Evolutionary conservation across 352 stramenopile genomes (phyloP), one percentile per base, ranked within the genome.

Genomic region (Phytophthora sansomeana): DNA sequence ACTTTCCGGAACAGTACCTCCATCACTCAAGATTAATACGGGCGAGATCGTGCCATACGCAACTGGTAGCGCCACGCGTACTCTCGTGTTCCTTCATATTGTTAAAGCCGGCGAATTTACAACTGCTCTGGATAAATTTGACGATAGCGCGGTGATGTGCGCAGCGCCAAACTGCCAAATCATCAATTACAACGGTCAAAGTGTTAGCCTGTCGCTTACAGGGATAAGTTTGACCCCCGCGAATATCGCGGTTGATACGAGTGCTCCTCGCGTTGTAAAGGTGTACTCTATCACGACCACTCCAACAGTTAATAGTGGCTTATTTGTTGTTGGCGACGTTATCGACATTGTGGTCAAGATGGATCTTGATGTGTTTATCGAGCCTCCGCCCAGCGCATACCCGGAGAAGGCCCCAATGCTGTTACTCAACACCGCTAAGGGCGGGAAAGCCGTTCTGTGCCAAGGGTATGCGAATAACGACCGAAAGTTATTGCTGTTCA

Each of bases 291-390:
- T 83, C 36, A 95, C 85, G 7, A 48, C 63, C 3, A 70, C 81
- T 6, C 62, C 83, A 3, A 73, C 58, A 0, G 75, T 93, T 33
- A 96, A 96, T 30, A 62, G 48, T 11, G 80, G 83, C 16, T 59
- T 67, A 11, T 96, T 96, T 63, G 84, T 93, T 26, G 83, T 93
- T 14, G 88, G 88, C 10, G 88, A 96, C 44, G 59, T 83, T 16
- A 89, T 96, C 41, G 74, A 95, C 7, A 90, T 96, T 43, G 66
- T 96, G 29, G 74, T 96, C 1, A 69, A 91, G 42, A 92, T 91
- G 81, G 87, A 78, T 54, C 56, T 77, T 10, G 78, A 86, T 6
- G 88, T 96, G 13, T 89, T 89, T 50, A 87, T 96, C 52, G 83
- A 95, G 24, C 86, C 88, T 24, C 85, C 86, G 6, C 84, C 82